Percentiles rank a stretch among this genome's conserved stretches.
Evolutionary conservation across 306 rosid species (phyloP).

Genomic region (Ammopiptanthus mongolicus): DNA sequence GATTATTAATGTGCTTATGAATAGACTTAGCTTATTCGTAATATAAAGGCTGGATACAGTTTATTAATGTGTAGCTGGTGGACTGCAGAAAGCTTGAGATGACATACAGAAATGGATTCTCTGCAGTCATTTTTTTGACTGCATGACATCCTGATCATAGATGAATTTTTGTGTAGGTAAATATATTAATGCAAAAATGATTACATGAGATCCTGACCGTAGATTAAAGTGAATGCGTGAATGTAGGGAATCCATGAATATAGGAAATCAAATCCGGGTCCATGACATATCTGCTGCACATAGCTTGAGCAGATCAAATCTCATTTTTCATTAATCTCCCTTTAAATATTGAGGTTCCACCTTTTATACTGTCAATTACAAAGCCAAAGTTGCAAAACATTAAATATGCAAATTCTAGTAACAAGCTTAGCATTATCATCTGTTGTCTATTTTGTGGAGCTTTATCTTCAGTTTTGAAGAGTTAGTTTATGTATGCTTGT

Average conservation of each 20-base stretch:
- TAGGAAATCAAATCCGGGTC: no score
- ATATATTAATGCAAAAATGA: no score
- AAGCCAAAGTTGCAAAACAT: background rate
- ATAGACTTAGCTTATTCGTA: background rate
- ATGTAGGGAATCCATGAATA: no score
- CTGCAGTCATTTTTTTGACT: no score
- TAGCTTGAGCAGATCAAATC: background rate
- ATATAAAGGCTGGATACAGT: background rate
- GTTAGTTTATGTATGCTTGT: slow-evolving; percentile 6
- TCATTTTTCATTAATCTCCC: background rate
- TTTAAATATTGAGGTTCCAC: background rate
- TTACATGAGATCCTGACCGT: no score
- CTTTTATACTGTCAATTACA: background rate
- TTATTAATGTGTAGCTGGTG: background rate
- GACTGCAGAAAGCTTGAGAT: background rate
- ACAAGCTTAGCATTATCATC: background rate
- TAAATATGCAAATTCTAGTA: background rate
- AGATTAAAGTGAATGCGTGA: no score
- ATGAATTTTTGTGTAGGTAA: no score
- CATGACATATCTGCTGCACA: background rate
- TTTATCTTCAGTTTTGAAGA: background rate
- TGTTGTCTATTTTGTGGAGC: background rate
- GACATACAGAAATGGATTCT: no score
- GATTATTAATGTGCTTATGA: background rate
- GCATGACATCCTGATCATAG: no score